Percentiles rank a stretch among this genome's conserved stretches.
Evolutionary conservation across 2,329 filamentous ascomycete genomes (phyloP).

Genomic region (Didymella segeticola): DNA sequence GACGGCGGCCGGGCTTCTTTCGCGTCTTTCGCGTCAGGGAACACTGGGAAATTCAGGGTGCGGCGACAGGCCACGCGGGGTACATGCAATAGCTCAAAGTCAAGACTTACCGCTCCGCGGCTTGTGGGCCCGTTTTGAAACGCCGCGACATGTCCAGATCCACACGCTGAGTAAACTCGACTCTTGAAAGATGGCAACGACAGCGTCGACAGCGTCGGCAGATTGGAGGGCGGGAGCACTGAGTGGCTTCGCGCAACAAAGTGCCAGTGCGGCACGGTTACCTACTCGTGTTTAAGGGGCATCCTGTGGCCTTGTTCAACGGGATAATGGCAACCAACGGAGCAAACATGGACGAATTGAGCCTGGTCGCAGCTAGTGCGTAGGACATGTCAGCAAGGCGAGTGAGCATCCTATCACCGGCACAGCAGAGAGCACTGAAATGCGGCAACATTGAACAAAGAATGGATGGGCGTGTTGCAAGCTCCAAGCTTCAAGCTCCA

Average conservation of each 20-base stretch:
- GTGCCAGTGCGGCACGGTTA: constrained; percentile 12
- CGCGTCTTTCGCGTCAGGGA: constrained; percentile 23
- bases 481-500: too few species aligned
- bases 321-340: constrained; percentile 9
- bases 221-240: constrained; percentile 5
- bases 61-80: constrained; percentile 19
- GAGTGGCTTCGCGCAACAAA: constrained; percentile 3
- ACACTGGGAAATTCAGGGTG: constrained; percentile 23
- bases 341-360: constrained; percentile 14
- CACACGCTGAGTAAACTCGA: constrained; percentile 6
- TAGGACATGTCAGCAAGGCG: constrained; percentile 32
- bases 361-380: constrained; percentile 22
- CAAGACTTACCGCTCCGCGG: constrained; percentile 13
- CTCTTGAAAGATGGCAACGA: neutral
- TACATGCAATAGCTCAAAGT: constrained; percentile 11
- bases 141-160: constrained; percentile 20
- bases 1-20: constrained; percentile 9
- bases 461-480: constrained; percentile 1
- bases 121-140: constrained; percentile 18
- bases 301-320: constrained; percentile 9
- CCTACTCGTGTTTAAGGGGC: constrained; percentile 17
- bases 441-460: constrained; percentile 14
- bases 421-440: constrained; percentile 16
- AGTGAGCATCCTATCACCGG: constrained; percentile 17
- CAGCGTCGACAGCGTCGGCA: neutral